phyloP scores from a whole-genome alignment of 129 eudicot genomes.

The Silybum marianum region DNA sequence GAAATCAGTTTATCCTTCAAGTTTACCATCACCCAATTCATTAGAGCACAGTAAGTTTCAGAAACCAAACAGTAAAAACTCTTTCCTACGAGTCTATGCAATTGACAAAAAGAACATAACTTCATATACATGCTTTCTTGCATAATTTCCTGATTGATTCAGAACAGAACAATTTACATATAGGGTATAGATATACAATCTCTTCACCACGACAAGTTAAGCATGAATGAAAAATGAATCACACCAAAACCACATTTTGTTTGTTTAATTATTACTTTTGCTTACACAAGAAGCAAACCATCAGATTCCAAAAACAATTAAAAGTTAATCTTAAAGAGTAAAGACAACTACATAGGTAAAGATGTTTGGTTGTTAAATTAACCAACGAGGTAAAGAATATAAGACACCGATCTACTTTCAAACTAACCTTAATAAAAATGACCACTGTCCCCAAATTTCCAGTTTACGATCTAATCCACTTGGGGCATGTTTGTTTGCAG shows the following conservation, averaged over 20 bases:
- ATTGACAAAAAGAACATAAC: slow-evolving; percentile 15
- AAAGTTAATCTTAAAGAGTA: slow-evolving; percentile 21
- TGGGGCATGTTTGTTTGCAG: no score
- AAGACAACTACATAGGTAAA: slow-evolving; percentile 21
- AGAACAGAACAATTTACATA: slow-evolving; percentile 14
- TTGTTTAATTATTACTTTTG: slow-evolving; percentile 24
- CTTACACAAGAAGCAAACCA: slow-evolving; percentile 38
- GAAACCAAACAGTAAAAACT: slow-evolving; percentile 30
- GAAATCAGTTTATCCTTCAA: slow-evolving; percentile 32
- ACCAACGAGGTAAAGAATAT: slow-evolving; percentile 35
- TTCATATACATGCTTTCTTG: slow-evolving; percentile 28
- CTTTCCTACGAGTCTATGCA: slow-evolving; percentile 21
- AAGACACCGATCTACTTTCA: slow-evolving; percentile 23
- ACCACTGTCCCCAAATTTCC: background rate
- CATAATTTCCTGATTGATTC: slow-evolving; percentile 23
- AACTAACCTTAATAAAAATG: slow-evolving; percentile 16
- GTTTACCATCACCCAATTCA: slow-evolving; percentile 27
- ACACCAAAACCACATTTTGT: slow-evolving; percentile 22
- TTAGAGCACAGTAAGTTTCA: slow-evolving; percentile 17
- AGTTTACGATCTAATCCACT: background rate
- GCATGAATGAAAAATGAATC: slow-evolving; percentile 11
- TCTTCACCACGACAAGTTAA: slow-evolving; percentile 26
- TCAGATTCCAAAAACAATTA: slow-evolving; percentile 35
- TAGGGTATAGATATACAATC: background rate
- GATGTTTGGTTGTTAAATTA: slow-evolving; percentile 21